phyloP scores from a whole-genome alignment of 106 monocot species.

The Narthecium ossifragum region DNA sequence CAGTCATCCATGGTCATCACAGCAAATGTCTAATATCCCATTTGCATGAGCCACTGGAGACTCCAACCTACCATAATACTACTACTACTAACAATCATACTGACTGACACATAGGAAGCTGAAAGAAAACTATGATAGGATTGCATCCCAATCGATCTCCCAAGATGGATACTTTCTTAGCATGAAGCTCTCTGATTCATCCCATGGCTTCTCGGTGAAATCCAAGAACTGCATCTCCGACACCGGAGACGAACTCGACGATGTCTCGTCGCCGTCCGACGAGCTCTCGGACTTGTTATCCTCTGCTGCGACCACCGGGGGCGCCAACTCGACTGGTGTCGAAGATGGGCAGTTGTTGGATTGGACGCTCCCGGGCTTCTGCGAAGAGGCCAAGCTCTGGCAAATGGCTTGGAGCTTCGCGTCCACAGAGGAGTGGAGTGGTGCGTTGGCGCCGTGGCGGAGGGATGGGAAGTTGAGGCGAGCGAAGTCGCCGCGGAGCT shows the following conservation, averaged over 20 bases:
- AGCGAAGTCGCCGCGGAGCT: slow-evolving; percentile 57
- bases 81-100: neutral
- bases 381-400: slow-evolving; percentile 12
- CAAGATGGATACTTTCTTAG: slow-evolving; percentile 40
- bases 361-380: neutral
- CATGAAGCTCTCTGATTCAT: slow-evolving; percentile 30
- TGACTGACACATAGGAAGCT: neutral
- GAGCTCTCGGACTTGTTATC: slow-evolving; percentile 15
- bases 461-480: slow-evolving; percentile 58
- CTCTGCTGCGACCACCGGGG: neutral
- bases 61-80: neutral
- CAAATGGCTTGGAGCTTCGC: slow-evolving; percentile 46
- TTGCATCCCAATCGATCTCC: slow-evolving; percentile 54
- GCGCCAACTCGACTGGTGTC: neutral
- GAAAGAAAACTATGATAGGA: slow-evolving; percentile 26
- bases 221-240: slow-evolving; percentile 36
- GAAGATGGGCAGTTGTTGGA: neutral
- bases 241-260: slow-evolving; percentile 13
- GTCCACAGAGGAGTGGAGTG: slow-evolving; percentile 39
- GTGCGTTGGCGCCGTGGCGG: slow-evolving; percentile 4
- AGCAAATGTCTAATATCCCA: slow-evolving; percentile 41
- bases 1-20: neutral
- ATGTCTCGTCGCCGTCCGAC: slow-evolving; percentile 6
- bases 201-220: slow-evolving; percentile 32
- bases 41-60: slow-evolving; percentile 18